These are phyloP conservation scores for Bipolaris gigantea DNA, from an alignment of 2,329 filamentous ascomycete genomes.

Conservation along the genomic window DNA sequence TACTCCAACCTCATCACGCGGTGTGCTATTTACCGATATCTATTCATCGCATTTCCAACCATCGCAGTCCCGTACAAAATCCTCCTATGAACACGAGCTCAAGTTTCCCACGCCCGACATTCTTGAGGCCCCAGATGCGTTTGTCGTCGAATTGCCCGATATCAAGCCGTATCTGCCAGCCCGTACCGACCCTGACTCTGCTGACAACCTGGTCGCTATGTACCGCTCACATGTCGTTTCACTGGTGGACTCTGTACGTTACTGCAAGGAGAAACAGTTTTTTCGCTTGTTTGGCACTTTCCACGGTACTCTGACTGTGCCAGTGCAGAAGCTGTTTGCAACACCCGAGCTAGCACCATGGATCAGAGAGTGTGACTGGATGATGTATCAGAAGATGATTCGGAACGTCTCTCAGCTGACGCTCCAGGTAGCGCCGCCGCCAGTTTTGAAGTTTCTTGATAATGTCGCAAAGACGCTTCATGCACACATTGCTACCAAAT, in stretches of 20 bases:
- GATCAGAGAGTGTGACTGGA: slow-evolving; percentile 94
- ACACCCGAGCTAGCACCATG: slow-evolving; percentile 81
- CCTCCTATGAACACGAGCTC: slow-evolving; percentile 64
- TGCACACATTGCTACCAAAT: slow-evolving; percentile 78
- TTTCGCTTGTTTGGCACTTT: slow-evolving; percentile 94
- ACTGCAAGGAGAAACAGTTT: slow-evolving; percentile 95
- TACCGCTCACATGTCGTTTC: slow-evolving; percentile 96
- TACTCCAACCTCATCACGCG: slow-evolving; percentile 48
- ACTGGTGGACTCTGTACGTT: slow-evolving; percentile 91
- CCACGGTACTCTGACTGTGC: slow-evolving; percentile 93
- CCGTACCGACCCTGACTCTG: slow-evolving; percentile 83
- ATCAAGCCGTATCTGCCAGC: slow-evolving; percentile 79
- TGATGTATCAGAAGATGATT: slow-evolving; percentile 97
- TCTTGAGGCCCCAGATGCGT: slow-evolving; percentile 62
- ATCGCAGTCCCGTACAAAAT: slow-evolving; percentile 43
- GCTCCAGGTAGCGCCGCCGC: slow-evolving; percentile 85
- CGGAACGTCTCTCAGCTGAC: slow-evolving; percentile 86
- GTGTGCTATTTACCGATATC: slow-evolving; percentile 52
- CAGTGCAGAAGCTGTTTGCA: slow-evolving; percentile 88
- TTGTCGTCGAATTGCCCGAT: slow-evolving; percentile 77
- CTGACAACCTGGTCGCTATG: slow-evolving; percentile 79
- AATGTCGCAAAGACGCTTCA: slow-evolving; percentile 84
- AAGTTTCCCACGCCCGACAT: slow-evolving; percentile 64
- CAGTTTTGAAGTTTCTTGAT: slow-evolving; percentile 82
- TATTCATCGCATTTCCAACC: slow-evolving; percentile 48